Evolutionary conservation across 139 green algal species (phyloP).

Genomic region (Micractinium conductrix): DNA sequence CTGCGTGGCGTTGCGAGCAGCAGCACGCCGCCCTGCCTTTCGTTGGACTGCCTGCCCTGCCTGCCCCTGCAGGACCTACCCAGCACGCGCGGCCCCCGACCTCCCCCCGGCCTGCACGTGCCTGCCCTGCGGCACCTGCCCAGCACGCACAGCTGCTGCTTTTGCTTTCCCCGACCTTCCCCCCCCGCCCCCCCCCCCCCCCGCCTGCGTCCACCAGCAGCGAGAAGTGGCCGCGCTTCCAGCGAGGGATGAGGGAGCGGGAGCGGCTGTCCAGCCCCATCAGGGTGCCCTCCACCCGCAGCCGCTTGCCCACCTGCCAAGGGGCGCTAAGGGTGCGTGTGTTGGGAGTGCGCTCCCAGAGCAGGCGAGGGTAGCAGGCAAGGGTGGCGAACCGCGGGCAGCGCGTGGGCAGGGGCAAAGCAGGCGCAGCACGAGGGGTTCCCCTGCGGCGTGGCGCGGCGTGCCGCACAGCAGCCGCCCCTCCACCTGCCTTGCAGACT

Average conservation of each 20-base stretch:
- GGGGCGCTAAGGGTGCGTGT: too few species aligned
- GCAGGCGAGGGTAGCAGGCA: too few species aligned
- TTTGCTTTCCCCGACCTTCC: too few species aligned
- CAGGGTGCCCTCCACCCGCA: conserved; percentile 78
- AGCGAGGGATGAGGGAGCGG: conserved; percentile 67
- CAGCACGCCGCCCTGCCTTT: too few species aligned
- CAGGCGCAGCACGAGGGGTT: not conserved
- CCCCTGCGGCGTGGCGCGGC: not conserved
- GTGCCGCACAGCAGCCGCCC: not conserved
- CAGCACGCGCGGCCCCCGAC: not conserved
- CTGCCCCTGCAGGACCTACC: too few species aligned
- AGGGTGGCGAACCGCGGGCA: conserved; percentile 25
- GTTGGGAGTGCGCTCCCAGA: too few species aligned
- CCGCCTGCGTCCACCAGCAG: conserved; percentile 72
- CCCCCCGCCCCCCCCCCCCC: not conserved
- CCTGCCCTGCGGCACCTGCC: not conserved
- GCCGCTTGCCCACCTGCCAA: conserved; percentile 48
- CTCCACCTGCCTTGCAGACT: not conserved
- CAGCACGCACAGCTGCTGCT: not conserved
- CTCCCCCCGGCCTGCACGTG: not conserved
- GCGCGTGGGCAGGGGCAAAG: not conserved
- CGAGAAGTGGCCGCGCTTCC: conserved; percentile 81
- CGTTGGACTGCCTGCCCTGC: not conserved
- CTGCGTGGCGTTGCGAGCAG: too few species aligned
- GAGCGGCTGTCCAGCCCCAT: conserved; percentile 72